Evolutionary conservation across 2,329 filamentous ascomycete genomes (phyloP).

Genomic region (Trichoderma gracile): DNA sequence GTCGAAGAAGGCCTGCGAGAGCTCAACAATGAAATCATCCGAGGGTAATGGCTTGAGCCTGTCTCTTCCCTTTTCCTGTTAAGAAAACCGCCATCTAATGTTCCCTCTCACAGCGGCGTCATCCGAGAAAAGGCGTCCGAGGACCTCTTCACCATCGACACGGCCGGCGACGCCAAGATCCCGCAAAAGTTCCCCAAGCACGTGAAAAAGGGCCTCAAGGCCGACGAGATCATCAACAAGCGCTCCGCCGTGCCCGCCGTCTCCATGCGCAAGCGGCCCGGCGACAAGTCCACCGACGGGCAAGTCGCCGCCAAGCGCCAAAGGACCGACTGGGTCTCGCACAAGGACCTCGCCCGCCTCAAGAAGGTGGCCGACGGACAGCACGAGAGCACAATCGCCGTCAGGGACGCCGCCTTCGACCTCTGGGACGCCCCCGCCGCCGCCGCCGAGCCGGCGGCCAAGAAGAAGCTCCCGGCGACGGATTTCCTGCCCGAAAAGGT

Average conservation of each 20-base stretch:
- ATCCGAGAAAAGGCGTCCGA: conserved; percentile 79
- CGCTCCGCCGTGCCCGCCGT: conserved; percentile 82
- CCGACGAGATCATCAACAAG: conserved; percentile 85
- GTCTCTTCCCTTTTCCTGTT: too few species aligned
- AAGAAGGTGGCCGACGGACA: conserved; percentile 76
- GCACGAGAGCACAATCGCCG: conserved; percentile 54
- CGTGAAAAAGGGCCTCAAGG: conserved; percentile 75
- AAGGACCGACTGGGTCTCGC: conserved; percentile 76
- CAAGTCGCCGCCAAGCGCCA: conserved; percentile 72
- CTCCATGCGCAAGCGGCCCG: conserved; percentile 72
- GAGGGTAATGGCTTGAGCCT: conserved; percentile 63
- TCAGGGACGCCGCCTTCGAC: conserved; percentile 71
- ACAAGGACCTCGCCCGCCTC: conserved; percentile 79
- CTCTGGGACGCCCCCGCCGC: conserved; percentile 65
- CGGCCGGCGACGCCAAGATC: conserved; percentile 67
- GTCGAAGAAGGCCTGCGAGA: conserved; percentile 80
- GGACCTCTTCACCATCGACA: conserved; percentile 84
- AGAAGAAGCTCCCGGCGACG: conserved; percentile 35
- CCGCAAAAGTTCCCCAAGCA: conserved; percentile 65
- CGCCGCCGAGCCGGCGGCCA: too few species aligned
- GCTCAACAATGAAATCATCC: conserved; percentile 85
- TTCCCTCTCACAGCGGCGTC: conserved; percentile 63
- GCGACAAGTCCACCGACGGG: conserved; percentile 70
- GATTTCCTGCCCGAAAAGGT: conserved; percentile 66
- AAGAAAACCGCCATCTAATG: conserved; percentile 26